Evolutionary conservation across 441 rosid species (phyloP).

Genomic region (Corymbia citriodora): DNA sequence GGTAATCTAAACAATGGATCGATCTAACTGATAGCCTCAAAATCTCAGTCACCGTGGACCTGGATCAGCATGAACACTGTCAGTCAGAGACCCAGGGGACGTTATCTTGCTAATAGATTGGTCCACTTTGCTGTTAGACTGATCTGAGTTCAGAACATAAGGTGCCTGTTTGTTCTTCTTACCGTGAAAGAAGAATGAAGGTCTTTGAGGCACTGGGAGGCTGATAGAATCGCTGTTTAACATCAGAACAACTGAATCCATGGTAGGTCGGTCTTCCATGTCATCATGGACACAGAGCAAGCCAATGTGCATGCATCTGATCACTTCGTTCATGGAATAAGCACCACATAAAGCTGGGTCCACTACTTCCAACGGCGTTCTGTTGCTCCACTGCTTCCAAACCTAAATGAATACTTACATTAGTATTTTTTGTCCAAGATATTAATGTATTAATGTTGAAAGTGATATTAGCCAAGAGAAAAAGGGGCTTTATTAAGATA

Average conservation of each 20-base stretch:
- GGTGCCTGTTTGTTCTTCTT: background rate
- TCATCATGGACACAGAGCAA: background rate
- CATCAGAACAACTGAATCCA: background rate
- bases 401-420: background rate
- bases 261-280: background rate
- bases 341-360: background rate
- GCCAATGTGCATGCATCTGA: background rate
- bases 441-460: background rate
- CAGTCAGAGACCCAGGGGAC: accelerated
- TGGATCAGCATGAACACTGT: background rate
- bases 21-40: background rate
- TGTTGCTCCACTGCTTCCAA: background rate
- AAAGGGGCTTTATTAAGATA: background rate
- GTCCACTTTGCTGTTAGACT: background rate
- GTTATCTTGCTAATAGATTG: background rate
- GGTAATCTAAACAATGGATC: background rate
- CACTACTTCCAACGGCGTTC: background rate
- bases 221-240: background rate
- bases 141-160: background rate
- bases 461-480: background rate
- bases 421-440: background rate
- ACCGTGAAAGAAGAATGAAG: background rate
- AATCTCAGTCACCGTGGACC: background rate
- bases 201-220: background rate
- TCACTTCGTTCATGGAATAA: background rate